These are phyloP conservation scores for Blastocystis hominis DNA, from an alignment of 352 stramenopile species.

Conservation along the genomic window DNA sequence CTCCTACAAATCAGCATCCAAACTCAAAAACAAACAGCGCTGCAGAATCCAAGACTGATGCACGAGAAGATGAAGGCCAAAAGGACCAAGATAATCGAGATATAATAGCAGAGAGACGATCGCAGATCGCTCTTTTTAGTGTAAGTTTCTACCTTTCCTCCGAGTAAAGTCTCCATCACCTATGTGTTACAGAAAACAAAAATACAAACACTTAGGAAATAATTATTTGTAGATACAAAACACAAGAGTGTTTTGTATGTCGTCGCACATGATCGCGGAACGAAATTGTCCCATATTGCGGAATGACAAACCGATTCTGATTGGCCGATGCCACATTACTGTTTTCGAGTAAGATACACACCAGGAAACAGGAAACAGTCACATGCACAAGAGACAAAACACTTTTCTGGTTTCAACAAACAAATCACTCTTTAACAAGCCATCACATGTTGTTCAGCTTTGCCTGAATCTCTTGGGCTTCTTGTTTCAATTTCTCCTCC, in stretches of 20 bases:
- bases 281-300: not conserved
- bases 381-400: not conserved
- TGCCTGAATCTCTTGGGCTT: not conserved
- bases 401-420: not conserved
- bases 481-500: not conserved
- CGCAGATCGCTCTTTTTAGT: conserved; percentile 6
- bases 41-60: conserved; percentile 13
- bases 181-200: not conserved
- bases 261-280: not conserved
- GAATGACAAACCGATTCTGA: not conserved
- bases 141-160: not conserved
- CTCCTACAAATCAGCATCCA: not conserved
- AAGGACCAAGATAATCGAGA: conserved; percentile 1
- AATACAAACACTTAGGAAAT: not conserved
- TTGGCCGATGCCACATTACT: not conserved
- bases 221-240: not conserved
- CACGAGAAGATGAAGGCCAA: not conserved
- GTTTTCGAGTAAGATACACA: not conserved
- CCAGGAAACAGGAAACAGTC: not conserved
- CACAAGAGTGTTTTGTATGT: not conserved
- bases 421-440: not conserved
- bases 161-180: not conserved
- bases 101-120: conserved; percentile 20
- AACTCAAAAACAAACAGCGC: not conserved
- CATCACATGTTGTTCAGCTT: not conserved